These are phyloP conservation scores for Naganishia vaughanmartiniae DNA, from an alignment of 768 basidiomycete species.

Conservation along the genomic window DNA sequence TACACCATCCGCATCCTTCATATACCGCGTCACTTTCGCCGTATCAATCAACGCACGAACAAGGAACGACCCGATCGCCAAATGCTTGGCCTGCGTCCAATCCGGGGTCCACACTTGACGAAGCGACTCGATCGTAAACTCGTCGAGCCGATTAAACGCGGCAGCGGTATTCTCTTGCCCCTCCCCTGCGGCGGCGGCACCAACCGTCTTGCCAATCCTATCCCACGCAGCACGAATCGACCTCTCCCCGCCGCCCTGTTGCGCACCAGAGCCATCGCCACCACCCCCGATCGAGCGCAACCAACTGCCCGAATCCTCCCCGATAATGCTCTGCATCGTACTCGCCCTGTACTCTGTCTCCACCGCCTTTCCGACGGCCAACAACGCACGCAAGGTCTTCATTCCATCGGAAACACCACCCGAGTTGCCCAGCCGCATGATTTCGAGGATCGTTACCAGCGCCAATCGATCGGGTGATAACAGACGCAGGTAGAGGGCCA, in stretches of 20 bases:
- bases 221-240: conserved; percentile 23
- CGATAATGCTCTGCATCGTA: conserved; percentile 58
- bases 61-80: conserved; percentile 76
- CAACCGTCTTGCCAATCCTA: conserved; percentile 19
- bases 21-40: conserved; percentile 69
- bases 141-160: conserved; percentile 7
- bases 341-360: conserved; percentile 88
- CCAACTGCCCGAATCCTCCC: conserved; percentile 33
- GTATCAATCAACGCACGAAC: conserved; percentile 80
- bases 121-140: conserved; percentile 16
- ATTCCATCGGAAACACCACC: conserved; percentile 79
- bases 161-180: neutral
- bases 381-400: conserved; percentile 79
- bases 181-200: neutral
- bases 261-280: neutral
- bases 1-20: conserved; percentile 61
- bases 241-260: neutral
- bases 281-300: conserved; percentile 3
- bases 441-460: conserved; percentile 80
- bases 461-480: conserved; percentile 76
- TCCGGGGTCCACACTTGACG: conserved; percentile 54
- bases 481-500: conserved; percentile 72
- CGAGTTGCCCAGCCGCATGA: conserved; percentile 70
- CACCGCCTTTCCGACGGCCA: conserved; percentile 75
- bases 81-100: conserved; percentile 76